Conservation (phyloP, 2,329 filamentous ascomycete genomes). For the Botrytis galanthina region DNA sequence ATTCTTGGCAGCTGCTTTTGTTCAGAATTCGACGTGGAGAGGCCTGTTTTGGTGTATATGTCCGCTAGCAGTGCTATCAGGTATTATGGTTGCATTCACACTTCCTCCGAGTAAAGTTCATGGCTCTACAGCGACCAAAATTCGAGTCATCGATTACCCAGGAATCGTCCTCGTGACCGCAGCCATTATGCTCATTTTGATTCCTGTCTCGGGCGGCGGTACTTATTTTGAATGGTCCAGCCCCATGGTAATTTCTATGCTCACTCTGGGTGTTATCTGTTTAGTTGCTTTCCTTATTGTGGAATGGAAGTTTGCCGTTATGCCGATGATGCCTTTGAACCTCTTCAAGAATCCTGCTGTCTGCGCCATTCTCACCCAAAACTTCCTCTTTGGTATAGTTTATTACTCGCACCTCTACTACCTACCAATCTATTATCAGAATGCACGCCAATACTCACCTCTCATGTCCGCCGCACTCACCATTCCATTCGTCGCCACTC, state of each 20-base stretch:
- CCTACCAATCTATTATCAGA: constrained; percentile 61
- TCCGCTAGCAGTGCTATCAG: constrained; percentile 49
- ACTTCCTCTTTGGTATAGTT: constrained; percentile 57
- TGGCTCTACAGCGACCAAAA: constrained; percentile 46
- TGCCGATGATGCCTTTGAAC: constrained; percentile 58
- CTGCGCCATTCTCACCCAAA: constrained; percentile 54
- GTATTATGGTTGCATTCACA: constrained; percentile 46
- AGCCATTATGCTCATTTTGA: constrained; percentile 58
- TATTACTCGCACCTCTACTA: constrained; percentile 60
- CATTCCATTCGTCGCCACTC: constrained; percentile 49
- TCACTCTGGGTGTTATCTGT: constrained; percentile 48
- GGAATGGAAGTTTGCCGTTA: constrained; percentile 53
- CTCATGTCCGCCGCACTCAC: constrained; percentile 51
- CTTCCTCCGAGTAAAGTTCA: constrained; percentile 53
- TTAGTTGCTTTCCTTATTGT: constrained; percentile 51
- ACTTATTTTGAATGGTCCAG: constrained; percentile 56
- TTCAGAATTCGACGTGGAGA: constrained; percentile 43
- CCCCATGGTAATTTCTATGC: constrained; percentile 58
- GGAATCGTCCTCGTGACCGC: constrained; percentile 55
- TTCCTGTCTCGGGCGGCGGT: constrained; percentile 61
- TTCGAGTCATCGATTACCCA: constrained; percentile 57
- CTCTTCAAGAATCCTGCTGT: constrained; percentile 56
- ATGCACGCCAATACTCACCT: constrained; percentile 42
- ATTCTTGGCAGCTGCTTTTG: constrained; percentile 45
- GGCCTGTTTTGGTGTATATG: constrained; percentile 51